A percentile compares a stretch with the other conserved stretches of the same genome.
Conservation (phyloP, 1,284 basidiomycete genomes). For the Ceratobasidium sp. region DNA sequence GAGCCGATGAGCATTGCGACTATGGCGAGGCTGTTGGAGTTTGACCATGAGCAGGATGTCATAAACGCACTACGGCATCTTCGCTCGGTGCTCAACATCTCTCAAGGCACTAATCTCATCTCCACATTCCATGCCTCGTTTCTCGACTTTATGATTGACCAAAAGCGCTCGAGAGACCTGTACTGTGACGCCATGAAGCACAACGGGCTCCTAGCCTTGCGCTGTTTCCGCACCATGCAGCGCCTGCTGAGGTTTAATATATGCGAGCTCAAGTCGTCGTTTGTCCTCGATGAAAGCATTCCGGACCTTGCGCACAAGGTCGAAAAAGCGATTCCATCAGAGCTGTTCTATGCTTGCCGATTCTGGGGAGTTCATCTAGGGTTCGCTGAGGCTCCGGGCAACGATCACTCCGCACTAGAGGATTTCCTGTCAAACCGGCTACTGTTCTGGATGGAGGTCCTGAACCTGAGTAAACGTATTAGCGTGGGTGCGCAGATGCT, state of each 20-base stretch:
- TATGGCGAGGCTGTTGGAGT: not conserved
- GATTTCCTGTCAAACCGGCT: not conserved
- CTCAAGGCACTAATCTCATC: not conserved
- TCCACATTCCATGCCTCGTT: slow-evolving; percentile 3
- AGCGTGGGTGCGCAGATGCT: too few species aligned
- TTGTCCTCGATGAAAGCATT: not conserved
- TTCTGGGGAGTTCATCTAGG: not conserved
- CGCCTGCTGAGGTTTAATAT: not conserved
- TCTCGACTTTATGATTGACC: not conserved
- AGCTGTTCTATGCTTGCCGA: not conserved
- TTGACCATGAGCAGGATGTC: not conserved
- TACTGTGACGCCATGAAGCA: not conserved
- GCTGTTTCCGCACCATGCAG: too few species aligned
- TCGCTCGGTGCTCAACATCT: not conserved
- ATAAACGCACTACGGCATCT: not conserved
- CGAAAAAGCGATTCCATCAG: not conserved
- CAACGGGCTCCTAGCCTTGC: not conserved
- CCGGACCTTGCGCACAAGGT: not conserved
- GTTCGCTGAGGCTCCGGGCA: not conserved
- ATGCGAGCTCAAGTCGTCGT: not conserved
- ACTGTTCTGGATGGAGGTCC: not conserved
- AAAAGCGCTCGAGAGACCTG: not conserved
- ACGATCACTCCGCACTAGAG: too few species aligned
- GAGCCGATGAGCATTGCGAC: slow-evolving; percentile 1
- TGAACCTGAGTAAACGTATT: not conserved